These are phyloP conservation scores for Salvia rosmarinus DNA, from an alignment of 257 asterid genomes.

Conservation along the genomic window DNA sequence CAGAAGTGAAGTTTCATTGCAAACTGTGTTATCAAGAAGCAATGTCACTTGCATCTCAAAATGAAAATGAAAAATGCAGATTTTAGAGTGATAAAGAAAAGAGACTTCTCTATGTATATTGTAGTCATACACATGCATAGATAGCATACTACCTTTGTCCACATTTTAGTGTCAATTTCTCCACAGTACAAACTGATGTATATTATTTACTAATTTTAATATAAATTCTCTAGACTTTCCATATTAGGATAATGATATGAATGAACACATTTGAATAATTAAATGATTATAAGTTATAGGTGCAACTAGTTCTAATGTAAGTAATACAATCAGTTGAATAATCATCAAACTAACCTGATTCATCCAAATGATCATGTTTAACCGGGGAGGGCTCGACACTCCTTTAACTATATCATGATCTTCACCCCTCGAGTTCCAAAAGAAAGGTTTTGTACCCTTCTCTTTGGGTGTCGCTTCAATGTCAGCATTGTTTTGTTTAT, in stretches of 20 bases:
- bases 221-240: neutral
- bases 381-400: slow-evolving; percentile 32
- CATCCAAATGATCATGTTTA: slow-evolving; percentile 51
- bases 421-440: slow-evolving; percentile 46
- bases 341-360: slow-evolving; percentile 54
- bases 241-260: neutral
- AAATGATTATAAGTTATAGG: neutral
- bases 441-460: slow-evolving; percentile 52
- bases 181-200: too few relatives aligned
- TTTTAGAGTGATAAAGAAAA: too few relatives aligned
- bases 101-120: too few relatives aligned
- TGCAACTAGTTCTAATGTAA: slow-evolving; percentile 2
- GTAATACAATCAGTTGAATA: neutral
- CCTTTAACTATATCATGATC: slow-evolving; percentile 47
- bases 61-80: too few relatives aligned
- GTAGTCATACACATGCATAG: too few relatives aligned
- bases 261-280: neutral
- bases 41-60: too few relatives aligned
- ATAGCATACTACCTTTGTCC: too few relatives aligned
- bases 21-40: too few relatives aligned
- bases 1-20: too few relatives aligned
- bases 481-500: slow-evolving; percentile 39
- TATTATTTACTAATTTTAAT: neutral
- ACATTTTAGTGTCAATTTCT: too few relatives aligned
- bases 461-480: slow-evolving; percentile 58